Evolutionary conservation across 768 basidiomycete species (phyloP), one percentile per base, ranked within the genome.

Genomic region (Dentipellis sp.): DNA sequence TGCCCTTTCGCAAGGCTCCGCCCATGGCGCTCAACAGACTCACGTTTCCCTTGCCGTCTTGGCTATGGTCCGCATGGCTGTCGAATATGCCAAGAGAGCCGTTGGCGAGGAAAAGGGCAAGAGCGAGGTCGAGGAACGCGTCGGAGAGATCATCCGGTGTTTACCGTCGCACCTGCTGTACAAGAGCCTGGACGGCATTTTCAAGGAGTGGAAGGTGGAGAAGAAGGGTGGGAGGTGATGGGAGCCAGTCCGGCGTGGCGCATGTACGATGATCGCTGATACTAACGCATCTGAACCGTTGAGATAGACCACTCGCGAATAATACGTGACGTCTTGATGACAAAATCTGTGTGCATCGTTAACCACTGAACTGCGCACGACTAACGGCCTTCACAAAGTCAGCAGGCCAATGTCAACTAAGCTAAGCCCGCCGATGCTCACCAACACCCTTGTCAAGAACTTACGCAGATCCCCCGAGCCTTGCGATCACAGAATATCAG

Each of bases 1-100:
- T 47, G 88, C 88, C 37, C 74, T 91, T 50, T 74, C 81, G 5
- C 82, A 80, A n/a, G 82, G 83, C 42, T 88, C 91, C 3, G 81
- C 89, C 11, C 91, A 93, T 64, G 85, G 84, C 17, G 76, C 82
- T 40, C 91, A 94, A 64, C 95, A 99, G 72, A 97, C 94, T 1
- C 94, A 94, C 62, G 88, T 95, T 21, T 91, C 91, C 9, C 79
- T 98, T 35, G 94, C 94, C 9, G 89, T 98, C 10, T 75, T 98
- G 52, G 92, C 94, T 12, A 81, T 98, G 69, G 93, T 92, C 73
- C 79, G 88, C 22, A 81, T 97, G 74, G 75, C 87, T 6, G 74
- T 85, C 51, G 91, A 93, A 61, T 93, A 86, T 66, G 93, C 92
- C 6, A 74, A 78, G 66, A 86, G 84, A 65, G 85, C 84, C 36